These are phyloP conservation scores for Nothophoma quercina DNA, from an alignment of 2,329 filamentous ascomycete genomes.

Conservation along the genomic window DNA sequence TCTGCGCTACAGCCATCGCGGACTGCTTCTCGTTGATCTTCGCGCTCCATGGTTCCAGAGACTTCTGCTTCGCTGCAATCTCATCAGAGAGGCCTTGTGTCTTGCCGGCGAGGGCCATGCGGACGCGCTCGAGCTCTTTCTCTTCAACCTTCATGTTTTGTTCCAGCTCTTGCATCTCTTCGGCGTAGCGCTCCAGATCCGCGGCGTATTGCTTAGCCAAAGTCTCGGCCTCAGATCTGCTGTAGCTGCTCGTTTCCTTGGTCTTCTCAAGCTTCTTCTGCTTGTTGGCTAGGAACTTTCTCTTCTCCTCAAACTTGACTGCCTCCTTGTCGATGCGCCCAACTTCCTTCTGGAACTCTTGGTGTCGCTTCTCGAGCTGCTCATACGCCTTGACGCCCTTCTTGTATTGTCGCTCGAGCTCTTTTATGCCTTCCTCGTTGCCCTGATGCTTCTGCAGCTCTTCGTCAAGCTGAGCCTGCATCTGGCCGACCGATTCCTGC, in stretches of 20 bases:
- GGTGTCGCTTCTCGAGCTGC: conserved; percentile 79
- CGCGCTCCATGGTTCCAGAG: conserved; percentile 93
- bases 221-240: conserved; percentile 75
- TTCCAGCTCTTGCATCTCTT: conserved; percentile 80
- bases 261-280: conserved; percentile 94
- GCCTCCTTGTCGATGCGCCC: conserved; percentile 94
- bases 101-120: conserved; percentile 90
- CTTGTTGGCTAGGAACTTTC: conserved; percentile 90
- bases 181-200: conserved; percentile 78
- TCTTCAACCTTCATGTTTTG: conserved; percentile 79
- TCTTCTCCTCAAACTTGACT: conserved; percentile 97
- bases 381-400: conserved; percentile 85
- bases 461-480: conserved; percentile 83
- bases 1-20: conserved; percentile 90
- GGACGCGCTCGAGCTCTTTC: conserved; percentile 79
- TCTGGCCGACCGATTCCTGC: conserved; percentile 87
- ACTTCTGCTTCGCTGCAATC: conserved; percentile 90
- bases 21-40: conserved; percentile 98
- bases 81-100: conserved; percentile 93
- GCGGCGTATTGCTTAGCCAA: conserved; percentile 78
- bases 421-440: conserved; percentile 87
- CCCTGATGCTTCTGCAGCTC: conserved; percentile 94
- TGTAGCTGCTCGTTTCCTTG: conserved; percentile 77
- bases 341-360: conserved; percentile 83
- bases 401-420: conserved; percentile 84